Base-by-base conservation (phyloP, 148 eudicot genomes). In the Agrostemma githago region DNA sequence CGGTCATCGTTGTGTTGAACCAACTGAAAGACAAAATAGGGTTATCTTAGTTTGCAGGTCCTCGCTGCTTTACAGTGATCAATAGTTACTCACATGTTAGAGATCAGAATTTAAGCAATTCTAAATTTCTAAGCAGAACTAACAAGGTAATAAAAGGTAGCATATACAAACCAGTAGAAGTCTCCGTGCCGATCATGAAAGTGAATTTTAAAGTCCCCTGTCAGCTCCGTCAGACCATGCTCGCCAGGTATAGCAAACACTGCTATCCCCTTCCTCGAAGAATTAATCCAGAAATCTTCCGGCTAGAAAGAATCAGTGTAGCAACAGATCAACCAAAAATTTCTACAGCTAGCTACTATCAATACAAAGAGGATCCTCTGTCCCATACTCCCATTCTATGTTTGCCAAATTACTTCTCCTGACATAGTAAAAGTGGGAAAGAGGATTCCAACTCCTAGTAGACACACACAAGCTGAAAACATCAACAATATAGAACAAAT, bases 151-250 rank as follows among this genome's bases (percentile, higher is more conserved):
- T 20, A 26, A 64, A 72, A 66, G 16, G 17, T 46, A 15, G 70
- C 62, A 73, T 70, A 51, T 53, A 70, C 83, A 61, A 77, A 93
- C 98, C 98, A 93, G 75, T 91, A 93, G 77, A 93, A 93, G 84
- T 93, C 98, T 79, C 98, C 98, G 62, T 93, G 87, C 64, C 93
- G 92, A 73, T 94, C 98, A 79, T 88, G 89, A 85, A 94, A 94
- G 76, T 91, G 89, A 83, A 94, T 82, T 79, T 91, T 94, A 80
- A 91, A 94, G 84, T 94, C 95, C 43, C 98, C 98, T 6, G 75
- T 56, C 85, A 91, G 68, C 84, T 94, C 91, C 68, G 98, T 83
- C 68, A 94, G 80, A 66, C 98, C 98, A 73, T 85, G 90, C 84
- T 91, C 91, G 53, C 98, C 92, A 3, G 98, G 97, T 65, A 93